Conservation (phyloP, 2,329 filamentous ascomycete genomes). For the Davidsoniella eucalypti region DNA sequence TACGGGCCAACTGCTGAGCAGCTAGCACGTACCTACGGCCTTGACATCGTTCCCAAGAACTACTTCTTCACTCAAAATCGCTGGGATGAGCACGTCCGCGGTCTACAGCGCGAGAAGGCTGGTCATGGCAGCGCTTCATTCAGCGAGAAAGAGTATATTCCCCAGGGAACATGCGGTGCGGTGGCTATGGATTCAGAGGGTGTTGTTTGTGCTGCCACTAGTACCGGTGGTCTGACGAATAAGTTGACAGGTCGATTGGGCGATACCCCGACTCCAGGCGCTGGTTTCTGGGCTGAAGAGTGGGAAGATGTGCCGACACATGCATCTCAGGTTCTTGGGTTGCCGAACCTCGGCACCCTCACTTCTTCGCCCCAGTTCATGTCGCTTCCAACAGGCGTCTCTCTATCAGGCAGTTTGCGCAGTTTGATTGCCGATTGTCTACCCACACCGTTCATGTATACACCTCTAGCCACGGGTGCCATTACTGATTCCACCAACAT, state of each 20-base stretch:
- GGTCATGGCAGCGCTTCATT: conserved; percentile 30
- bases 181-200: conserved; percentile 67
- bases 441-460: conserved; percentile 29
- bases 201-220: conserved; percentile 50
- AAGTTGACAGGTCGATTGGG: conserved; percentile 74
- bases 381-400: conserved; percentile 15
- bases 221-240: conserved; percentile 69
- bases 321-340: conserved; percentile 10
- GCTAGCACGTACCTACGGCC: conserved; percentile 49
- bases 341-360: conserved; percentile 14
- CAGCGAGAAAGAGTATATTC: conserved; percentile 49
- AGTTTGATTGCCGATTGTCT: conserved; percentile 43
- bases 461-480: conserved; percentile 16
- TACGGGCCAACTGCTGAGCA: conserved; percentile 51
- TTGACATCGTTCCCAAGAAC: conserved; percentile 49
- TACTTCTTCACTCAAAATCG: conserved; percentile 69
- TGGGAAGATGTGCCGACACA: conserved; percentile 41
- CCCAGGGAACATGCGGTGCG: conserved; percentile 72
- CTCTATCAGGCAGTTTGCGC: conserved; percentile 27
- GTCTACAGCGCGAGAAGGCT: conserved; percentile 32
- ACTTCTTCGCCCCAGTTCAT: neutral
- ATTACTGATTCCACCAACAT: conserved; percentile 18
- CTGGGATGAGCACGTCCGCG: conserved; percentile 62
- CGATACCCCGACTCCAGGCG: conserved; percentile 69
- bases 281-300: conserved; percentile 81